phyloP scores from a whole-genome alignment of 2,329 filamentous ascomycete species.

The Pyrenophora tritici-repentis region DNA sequence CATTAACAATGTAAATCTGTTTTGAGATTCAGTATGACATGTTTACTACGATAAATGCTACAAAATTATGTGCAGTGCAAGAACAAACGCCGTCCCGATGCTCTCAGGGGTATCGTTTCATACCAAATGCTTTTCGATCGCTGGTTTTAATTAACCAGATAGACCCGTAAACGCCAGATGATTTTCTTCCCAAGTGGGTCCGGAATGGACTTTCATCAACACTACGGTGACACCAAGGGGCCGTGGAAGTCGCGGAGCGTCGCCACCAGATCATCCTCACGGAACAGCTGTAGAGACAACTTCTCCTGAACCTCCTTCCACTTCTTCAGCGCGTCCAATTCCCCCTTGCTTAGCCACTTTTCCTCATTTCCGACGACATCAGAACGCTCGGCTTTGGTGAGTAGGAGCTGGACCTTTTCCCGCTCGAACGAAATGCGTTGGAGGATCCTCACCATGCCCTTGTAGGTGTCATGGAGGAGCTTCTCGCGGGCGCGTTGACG shows the following conservation, averaged over 20 bases:
- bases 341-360: conserved; percentile 74
- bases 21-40: too few species aligned
- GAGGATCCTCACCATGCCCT: conserved; percentile 82
- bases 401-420: conserved; percentile 69
- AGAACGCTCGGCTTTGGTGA: conserved; percentile 80
- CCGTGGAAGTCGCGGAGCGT: conserved; percentile 70
- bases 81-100: too few species aligned
- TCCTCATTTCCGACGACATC: conserved; percentile 87
- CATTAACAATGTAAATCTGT: too few species aligned
- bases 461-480: conserved; percentile 82
- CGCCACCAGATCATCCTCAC: conserved; percentile 83
- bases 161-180: background rate
- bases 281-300: conserved; percentile 76
- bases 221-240: conserved; percentile 32
- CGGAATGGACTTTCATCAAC: background rate
- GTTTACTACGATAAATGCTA: too few species aligned
- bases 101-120: too few species aligned
- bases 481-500: conserved; percentile 70
- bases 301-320: conserved; percentile 69
- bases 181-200: background rate
- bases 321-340: conserved; percentile 70
- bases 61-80: too few species aligned
- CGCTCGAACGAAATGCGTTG: conserved; percentile 81
- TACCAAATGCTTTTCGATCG: too few species aligned
- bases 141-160: too few species aligned